A percentile compares a stretch with the other conserved stretches of the same genome.
Conservation (phyloP, 208 protist genomes). For the Blechomonas ayalai region DNA sequence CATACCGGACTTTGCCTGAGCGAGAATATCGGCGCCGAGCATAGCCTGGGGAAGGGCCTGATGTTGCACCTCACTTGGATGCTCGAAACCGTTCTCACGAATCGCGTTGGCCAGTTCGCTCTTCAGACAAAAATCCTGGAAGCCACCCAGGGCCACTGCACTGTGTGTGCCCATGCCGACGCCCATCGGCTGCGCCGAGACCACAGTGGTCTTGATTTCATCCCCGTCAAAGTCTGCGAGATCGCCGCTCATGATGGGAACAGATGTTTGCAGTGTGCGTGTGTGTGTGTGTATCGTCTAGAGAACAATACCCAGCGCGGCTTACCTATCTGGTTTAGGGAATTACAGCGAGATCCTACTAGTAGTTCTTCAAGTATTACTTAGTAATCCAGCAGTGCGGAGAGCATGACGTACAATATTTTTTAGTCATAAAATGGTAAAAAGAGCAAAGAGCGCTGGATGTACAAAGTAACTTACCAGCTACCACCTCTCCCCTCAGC, state of each 20-base stretch:
- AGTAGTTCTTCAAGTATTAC: too few relatives aligned
- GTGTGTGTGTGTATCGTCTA: background rate
- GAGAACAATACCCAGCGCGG: too few relatives aligned
- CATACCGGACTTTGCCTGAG: conserved; percentile 99
- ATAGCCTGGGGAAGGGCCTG: conserved; percentile 98
- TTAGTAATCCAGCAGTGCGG: too few relatives aligned
- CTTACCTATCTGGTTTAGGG: too few relatives aligned
- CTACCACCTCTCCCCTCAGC: too few relatives aligned
- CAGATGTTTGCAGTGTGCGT: too few relatives aligned
- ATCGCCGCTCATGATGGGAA: conserved; percentile 57
- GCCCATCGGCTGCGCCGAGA: conserved; percentile 53
- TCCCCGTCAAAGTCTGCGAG: conserved; percentile 89
- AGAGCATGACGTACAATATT: too few relatives aligned
- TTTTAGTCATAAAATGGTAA: background rate
- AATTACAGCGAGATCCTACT: too few relatives aligned
- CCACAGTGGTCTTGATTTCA: conserved; percentile 70
- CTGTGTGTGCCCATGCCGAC: conserved; percentile 84
- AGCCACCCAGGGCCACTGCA: conserved; percentile 91
- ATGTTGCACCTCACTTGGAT: conserved; percentile 96
- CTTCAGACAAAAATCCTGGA: conserved; percentile 99
- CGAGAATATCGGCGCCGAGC: conserved; percentile 97
- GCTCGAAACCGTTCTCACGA: conserved; percentile 90
- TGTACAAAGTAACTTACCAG: background rate
- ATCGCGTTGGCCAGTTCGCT: conserved; percentile 98
- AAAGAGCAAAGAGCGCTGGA: background rate